Evolutionary conservation across 495 filamentous ascomycete species (phyloP).

Genomic region (Podospora pseudopauciseta): DNA sequence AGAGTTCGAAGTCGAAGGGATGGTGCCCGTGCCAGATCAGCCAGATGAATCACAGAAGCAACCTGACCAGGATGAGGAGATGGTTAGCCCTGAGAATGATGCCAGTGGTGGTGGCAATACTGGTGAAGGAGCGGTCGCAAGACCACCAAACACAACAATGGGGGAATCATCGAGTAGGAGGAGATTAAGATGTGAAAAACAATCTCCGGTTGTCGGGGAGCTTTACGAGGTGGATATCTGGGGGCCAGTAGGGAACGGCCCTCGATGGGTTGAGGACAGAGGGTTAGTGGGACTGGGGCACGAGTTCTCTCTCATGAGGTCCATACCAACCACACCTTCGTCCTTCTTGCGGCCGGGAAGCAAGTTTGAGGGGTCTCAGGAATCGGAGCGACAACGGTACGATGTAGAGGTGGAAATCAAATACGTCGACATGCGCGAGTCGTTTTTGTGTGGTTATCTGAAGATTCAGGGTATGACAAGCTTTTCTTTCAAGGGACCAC

Average conservation of each 20-base stretch:
- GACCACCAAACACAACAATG: neutral
- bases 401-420: conserved; percentile 97
- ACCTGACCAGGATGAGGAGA: conserved; percentile 35
- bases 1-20: conserved; percentile 16
- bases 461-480: conserved; percentile 78
- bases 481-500: no score
- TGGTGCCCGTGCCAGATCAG: conserved; percentile 10
- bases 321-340: conserved; percentile 62
- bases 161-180: neutral
- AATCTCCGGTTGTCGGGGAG: conserved; percentile 11
- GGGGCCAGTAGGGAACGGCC: conserved; percentile 19
- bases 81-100: conserved; percentile 17
- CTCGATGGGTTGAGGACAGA: conserved; percentile 31
- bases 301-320: conserved; percentile 63
- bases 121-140: conserved; percentile 21
- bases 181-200: conserved; percentile 10
- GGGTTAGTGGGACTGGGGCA: conserved; percentile 48
- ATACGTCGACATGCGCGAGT: conserved; percentile 90
- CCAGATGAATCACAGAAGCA: conserved; percentile 36
- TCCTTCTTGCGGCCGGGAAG: conserved; percentile 86
- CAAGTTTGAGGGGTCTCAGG: conserved; percentile 84
- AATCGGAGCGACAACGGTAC: conserved; percentile 86
- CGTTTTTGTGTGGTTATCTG: conserved; percentile 92
- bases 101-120: conserved; percentile 7
- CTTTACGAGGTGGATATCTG: conserved; percentile 23